Percentiles rank a stretch among this genome's conserved stretches.
phyloP scores from a whole-genome alignment of 805 yeast species.

The Wickerhamiella sorbophila region DNA sequence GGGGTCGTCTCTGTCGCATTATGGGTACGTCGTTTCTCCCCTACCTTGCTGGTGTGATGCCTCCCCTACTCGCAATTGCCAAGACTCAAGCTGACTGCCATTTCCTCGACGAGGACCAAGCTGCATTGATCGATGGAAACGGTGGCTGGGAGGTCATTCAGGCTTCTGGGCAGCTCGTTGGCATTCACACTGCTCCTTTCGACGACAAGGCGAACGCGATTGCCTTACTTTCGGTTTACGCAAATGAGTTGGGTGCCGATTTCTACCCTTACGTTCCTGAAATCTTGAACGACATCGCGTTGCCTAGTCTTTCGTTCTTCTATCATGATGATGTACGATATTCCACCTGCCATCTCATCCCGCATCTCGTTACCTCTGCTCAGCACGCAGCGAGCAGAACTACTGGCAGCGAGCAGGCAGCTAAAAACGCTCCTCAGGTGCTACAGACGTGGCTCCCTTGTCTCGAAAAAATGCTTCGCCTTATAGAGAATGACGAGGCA shows the following conservation, averaged over 20 bases:
- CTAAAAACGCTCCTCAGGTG: slow-evolving; percentile 34
- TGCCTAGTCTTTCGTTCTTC: slow-evolving; percentile 83
- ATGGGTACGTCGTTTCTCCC: slow-evolving; percentile 79
- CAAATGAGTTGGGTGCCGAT: slow-evolving; percentile 65
- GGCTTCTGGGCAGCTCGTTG: slow-evolving; percentile 80
- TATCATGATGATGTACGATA: slow-evolving; percentile 90
- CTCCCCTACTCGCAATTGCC: slow-evolving; percentile 77
- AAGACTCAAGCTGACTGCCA: slow-evolving; percentile 82
- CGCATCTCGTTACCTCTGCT: slow-evolving; percentile 58
- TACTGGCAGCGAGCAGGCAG: slow-evolving; percentile 29
- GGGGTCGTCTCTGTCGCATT: slow-evolving; percentile 86
- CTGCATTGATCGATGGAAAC: slow-evolving; percentile 64
- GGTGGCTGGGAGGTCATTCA: slow-evolving; percentile 95
- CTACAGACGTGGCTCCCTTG: slow-evolving; percentile 58
- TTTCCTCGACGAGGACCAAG: slow-evolving; percentile 75
- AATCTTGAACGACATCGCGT: slow-evolving; percentile 59
- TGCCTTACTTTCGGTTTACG: slow-evolving; percentile 73
- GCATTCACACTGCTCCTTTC: slow-evolving; percentile 84
- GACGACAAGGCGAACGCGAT: slow-evolving; percentile 91
- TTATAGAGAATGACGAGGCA: slow-evolving; percentile 64
- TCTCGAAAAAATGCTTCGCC: slow-evolving; percentile 50
- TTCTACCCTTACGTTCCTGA: slow-evolving; percentile 75
- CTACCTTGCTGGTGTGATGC: slow-evolving; percentile 67
- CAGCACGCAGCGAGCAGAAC: slow-evolving; percentile 39
- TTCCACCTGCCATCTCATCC: slow-evolving; percentile 74